A percentile compares a stretch with the other conserved stretches of the same genome.
These are phyloP conservation scores for Colletotrichum kahawae DNA, from an alignment of 2,329 filamentous ascomycete species.

Conservation along the genomic window DNA sequence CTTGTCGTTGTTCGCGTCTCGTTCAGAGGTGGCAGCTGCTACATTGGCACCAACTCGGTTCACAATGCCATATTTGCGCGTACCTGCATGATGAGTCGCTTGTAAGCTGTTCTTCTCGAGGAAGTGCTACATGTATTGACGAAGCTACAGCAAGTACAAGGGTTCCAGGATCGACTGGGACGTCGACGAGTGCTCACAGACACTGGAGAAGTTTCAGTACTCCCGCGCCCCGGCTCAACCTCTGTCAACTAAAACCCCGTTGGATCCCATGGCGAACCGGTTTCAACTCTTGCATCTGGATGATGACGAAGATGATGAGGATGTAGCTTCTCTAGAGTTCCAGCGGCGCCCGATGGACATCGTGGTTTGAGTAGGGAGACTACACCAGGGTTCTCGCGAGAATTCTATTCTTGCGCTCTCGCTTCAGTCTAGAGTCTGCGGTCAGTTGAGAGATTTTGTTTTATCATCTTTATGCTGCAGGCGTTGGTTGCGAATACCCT, in stretches of 20 bases:
- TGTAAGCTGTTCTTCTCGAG: conserved; percentile 39
- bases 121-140: conserved; percentile 20
- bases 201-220: conserved; percentile 44
- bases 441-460: background rate
- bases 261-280: conserved; percentile 57
- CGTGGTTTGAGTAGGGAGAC: background rate
- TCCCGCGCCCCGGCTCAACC: conserved; percentile 30
- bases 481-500: background rate
- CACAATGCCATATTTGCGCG: conserved; percentile 76
- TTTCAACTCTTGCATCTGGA: conserved; percentile 65
- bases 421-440: background rate
- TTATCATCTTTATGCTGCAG: background rate
- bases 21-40: conserved; percentile 64
- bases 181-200: conserved; percentile 73
- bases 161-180: conserved; percentile 73
- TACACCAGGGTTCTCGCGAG: background rate
- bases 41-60: conserved; percentile 79
- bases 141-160: conserved; percentile 68
- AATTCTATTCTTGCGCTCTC: background rate
- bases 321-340: background rate
- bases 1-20: conserved; percentile 71
- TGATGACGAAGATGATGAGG: conserved; percentile 40
- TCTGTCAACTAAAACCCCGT: conserved; percentile 36
- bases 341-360: conserved; percentile 26
- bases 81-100: conserved; percentile 75